A percentile compares a stretch with the other conserved stretches of the same genome.
phyloP scores from a whole-genome alignment of 768 basidiomycete genomes.

The Xerocomellus dryophilus region DNA sequence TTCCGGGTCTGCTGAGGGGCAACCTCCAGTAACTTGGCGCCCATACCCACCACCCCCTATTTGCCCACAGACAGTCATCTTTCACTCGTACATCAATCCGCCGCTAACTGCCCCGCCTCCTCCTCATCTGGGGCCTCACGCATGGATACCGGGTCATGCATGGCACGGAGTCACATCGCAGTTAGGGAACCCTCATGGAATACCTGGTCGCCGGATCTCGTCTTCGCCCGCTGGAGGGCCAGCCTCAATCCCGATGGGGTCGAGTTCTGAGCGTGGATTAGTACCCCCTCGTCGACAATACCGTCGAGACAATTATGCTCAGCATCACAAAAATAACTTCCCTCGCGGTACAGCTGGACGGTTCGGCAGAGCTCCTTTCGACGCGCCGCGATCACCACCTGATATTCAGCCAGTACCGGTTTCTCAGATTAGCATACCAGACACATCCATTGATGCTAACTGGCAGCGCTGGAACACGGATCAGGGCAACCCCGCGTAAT shows the following conservation, averaged over 20 bases:
- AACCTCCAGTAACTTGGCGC: conserved; percentile 33
- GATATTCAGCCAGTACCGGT: conserved; percentile 9
- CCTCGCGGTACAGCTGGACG: conserved; percentile 22
- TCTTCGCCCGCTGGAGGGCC: conserved; percentile 18
- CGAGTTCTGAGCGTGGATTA: conserved; percentile 22
- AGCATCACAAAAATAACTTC: conserved; percentile 28
- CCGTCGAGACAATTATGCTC: conserved; percentile 30
- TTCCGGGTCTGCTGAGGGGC: conserved; percentile 27
- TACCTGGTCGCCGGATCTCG: conserved; percentile 15
- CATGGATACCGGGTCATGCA: conserved; percentile 27
- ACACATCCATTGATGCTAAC: conserved; percentile 12
- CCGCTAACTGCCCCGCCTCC: conserved; percentile 17
- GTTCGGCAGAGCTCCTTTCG: conserved; percentile 16
- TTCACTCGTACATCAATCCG: conserved; percentile 30
- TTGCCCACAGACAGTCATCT: conserved; percentile 31
- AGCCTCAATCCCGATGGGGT: conserved; percentile 5
- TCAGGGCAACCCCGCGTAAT: conserved; percentile 8
- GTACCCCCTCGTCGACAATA: conserved; percentile 31
- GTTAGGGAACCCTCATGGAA: conserved; percentile 13
- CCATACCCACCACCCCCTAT: conserved; percentile 34
- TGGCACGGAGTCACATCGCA: conserved; percentile 24
- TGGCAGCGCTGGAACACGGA: conserved; percentile 21
- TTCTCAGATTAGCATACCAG: conserved; percentile 10
- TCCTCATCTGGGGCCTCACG: conserved; percentile 18
- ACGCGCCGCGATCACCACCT: conserved; percentile 18